Conservation (phyloP, 495 filamentous ascomycete genomes). For the Schizothecium vesticola region DNA sequence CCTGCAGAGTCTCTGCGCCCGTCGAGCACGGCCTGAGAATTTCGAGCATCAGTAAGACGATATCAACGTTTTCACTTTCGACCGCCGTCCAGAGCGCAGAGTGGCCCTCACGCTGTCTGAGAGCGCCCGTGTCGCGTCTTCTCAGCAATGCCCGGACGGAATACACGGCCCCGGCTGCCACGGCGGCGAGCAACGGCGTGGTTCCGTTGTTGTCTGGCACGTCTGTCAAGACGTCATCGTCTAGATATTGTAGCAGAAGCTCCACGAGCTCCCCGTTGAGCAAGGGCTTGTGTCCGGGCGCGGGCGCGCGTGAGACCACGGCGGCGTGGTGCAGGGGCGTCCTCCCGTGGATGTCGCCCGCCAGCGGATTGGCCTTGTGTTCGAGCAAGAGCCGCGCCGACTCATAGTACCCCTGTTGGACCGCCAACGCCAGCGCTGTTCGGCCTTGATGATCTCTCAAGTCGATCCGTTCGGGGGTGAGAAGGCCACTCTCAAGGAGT, state of each 20-base stretch:
- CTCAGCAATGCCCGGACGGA: background rate
- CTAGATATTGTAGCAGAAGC: background rate
- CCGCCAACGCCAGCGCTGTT: background rate
- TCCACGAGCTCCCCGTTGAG: background rate
- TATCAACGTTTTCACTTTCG: background rate
- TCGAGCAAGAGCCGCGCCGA: background rate
- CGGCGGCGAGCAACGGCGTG: background rate
- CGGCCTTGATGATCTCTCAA: background rate
- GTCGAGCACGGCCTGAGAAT: background rate
- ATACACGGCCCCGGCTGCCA: background rate
- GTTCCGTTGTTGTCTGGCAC: background rate
- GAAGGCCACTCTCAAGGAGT: background rate
- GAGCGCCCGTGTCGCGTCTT: background rate
- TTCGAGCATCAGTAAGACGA: background rate
- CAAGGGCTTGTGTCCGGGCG: background rate
- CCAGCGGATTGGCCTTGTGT: background rate
- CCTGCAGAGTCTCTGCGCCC: background rate
- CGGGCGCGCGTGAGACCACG: background rate
- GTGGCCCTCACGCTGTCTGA: background rate
- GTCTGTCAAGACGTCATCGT: background rate
- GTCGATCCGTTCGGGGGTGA: background rate
- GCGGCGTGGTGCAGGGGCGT: slow-evolving; percentile 4
- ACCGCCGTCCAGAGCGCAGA: background rate
- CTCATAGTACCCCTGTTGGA: background rate
- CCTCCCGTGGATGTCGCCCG: background rate